Conservation (phyloP, 352 stramenopile species). For the Globisporangium sylvaticum region DNA sequence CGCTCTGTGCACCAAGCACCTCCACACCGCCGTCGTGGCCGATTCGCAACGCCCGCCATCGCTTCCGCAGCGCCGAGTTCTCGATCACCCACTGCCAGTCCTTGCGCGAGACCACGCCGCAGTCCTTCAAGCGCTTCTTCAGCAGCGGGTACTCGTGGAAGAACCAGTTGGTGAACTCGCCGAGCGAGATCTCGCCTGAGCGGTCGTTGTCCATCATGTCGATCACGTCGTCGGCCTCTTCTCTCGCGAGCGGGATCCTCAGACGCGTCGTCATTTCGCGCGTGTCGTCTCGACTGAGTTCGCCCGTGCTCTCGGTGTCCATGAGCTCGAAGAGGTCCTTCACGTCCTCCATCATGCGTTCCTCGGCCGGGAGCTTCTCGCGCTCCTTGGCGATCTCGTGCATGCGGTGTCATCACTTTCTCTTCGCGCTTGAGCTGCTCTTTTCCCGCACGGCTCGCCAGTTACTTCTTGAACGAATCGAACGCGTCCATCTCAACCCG, state of each 20-base stretch:
- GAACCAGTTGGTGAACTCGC: conserved; percentile 69
- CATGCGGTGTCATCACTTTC: conserved; percentile 32
- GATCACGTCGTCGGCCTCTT: conserved; percentile 61
- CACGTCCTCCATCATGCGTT: conserved; percentile 49
- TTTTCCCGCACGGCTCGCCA: conserved; percentile 40
- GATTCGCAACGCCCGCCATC: conserved; percentile 40
- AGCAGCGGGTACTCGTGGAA: conserved; percentile 52
- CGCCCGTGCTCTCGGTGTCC: conserved; percentile 42
- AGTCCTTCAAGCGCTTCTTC: conserved; percentile 45
- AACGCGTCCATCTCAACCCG: conserved; percentile 56
- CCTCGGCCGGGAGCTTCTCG: conserved; percentile 27
- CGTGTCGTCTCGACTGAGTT: conserved; percentile 44
- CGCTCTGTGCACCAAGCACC: background rate
- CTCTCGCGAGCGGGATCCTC: conserved; percentile 47
- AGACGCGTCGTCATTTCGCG: conserved; percentile 48
- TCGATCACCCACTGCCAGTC: conserved; percentile 69
- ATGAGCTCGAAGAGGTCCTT: conserved; percentile 71
- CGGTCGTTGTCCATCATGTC: conserved; percentile 80
- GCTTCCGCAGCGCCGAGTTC: conserved; percentile 43
- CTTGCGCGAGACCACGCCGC: conserved; percentile 40
- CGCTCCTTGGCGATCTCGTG: conserved; percentile 39
- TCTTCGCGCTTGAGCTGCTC: conserved; percentile 54
- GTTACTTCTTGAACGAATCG: conserved; percentile 49
- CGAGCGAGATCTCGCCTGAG: conserved; percentile 59
- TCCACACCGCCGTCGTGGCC: background rate